Conservation (phyloP, 2,329 filamentous ascomycete genomes). For the Xylaria multiplex region DNA sequence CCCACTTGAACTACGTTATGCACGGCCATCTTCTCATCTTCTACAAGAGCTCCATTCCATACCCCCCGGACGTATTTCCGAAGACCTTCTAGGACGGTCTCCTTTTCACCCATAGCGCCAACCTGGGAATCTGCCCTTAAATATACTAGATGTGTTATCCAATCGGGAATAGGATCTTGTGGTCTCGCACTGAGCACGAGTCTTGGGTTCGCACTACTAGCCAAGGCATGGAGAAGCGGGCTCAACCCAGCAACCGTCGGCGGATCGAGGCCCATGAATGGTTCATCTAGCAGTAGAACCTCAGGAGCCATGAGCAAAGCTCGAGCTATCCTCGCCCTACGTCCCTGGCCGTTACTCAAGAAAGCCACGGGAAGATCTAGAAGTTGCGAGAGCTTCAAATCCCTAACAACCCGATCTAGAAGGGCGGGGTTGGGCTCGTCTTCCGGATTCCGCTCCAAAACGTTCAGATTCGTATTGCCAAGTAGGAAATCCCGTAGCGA, state of each 20-base stretch:
- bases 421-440: conserved; percentile 60
- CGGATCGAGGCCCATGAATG: conserved; percentile 95
- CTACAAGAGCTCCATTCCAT: conserved; percentile 54
- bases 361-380: conserved; percentile 86
- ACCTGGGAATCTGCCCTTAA: conserved; percentile 74
- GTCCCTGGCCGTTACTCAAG: conserved; percentile 91
- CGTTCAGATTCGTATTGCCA: conserved; percentile 85
- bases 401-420: conserved; percentile 71
- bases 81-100: conserved; percentile 67
- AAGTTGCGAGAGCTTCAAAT: conserved; percentile 75
- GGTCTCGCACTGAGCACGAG: conserved; percentile 82
- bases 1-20: conserved; percentile 63
- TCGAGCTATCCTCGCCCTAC: conserved; percentile 87
- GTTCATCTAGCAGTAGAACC: conserved; percentile 87
- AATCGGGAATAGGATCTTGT: conserved; percentile 87
- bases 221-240: conserved; percentile 73
- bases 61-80: conserved; percentile 60
- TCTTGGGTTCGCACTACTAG: conserved; percentile 72
- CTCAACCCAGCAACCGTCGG: conserved; percentile 79
- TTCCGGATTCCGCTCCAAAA: conserved; percentile 62
- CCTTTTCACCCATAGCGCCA: conserved; percentile 71
- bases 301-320: conserved; percentile 82
- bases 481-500: conserved; percentile 82
- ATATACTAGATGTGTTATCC: conserved; percentile 87
- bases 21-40: conserved; percentile 61